Conservation (phyloP, 1,284 basidiomycete genomes). For the Fomitopsis pinicola region DNA sequence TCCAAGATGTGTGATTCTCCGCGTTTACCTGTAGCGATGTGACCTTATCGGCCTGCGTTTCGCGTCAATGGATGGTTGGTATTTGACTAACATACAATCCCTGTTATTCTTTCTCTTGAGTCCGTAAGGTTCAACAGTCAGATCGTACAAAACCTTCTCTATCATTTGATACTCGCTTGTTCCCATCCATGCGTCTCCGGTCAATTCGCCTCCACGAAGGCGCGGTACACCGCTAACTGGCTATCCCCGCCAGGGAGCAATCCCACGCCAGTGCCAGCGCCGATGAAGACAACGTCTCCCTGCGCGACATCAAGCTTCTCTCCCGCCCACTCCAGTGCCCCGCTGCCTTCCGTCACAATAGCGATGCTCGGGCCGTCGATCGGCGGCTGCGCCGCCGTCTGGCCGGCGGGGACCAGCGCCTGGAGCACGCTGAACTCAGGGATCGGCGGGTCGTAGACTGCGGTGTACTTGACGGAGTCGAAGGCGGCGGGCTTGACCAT, state of each 20-base stretch:
- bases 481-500: constrained; percentile 61
- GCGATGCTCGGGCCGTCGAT: constrained; percentile 84
- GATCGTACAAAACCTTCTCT: too few species aligned
- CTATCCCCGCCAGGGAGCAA: constrained; percentile 37
- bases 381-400: constrained; percentile 49
- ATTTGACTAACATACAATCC: too few species aligned
- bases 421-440: constrained; percentile 90
- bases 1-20: too few species aligned
- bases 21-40: too few species aligned
- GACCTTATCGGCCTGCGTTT: too few species aligned
- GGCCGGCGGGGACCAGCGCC: constrained; percentile 44
- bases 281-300: constrained; percentile 85
- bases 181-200: neutral
- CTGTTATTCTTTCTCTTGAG: too few species aligned
- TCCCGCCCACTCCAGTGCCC: constrained; percentile 45
- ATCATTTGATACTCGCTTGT: neutral
- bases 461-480: constrained; percentile 30
- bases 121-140: neutral
- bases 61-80: too few species aligned
- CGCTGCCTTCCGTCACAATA: constrained; percentile 74
- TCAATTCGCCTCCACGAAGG: constrained; percentile 23
- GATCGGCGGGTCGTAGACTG: constrained; percentile 89
- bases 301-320: constrained; percentile 43
- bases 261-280: constrained; percentile 60
- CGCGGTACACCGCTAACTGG: constrained; percentile 33